A percentile compares a stretch with the other conserved stretches of the same genome.
Conservation (phyloP, 2,329 filamentous ascomycete species). For the Didymella segeticola region DNA sequence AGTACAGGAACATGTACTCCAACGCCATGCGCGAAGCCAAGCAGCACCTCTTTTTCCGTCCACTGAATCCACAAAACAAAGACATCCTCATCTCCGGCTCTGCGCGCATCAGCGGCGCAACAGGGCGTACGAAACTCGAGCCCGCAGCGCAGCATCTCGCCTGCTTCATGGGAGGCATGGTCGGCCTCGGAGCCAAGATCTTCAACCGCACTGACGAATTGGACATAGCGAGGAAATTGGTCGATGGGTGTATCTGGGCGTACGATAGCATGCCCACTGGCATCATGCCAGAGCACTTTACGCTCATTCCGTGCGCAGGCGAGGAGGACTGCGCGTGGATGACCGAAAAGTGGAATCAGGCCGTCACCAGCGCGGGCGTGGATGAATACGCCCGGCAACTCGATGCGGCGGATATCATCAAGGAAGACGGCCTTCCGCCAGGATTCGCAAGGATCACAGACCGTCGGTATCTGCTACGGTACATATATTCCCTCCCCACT, state of each 20-base stretch:
- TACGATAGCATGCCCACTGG: conserved; percentile 58
- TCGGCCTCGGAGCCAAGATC: conserved; percentile 60
- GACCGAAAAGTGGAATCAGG: conserved; percentile 52
- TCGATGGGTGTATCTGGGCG: conserved; percentile 64
- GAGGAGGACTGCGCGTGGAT: conserved; percentile 53
- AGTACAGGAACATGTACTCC: conserved; percentile 77
- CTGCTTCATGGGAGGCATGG: conserved; percentile 64
- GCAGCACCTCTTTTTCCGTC: conserved; percentile 77
- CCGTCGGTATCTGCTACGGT: conserved; percentile 52
- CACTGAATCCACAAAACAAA: conserved; percentile 70
- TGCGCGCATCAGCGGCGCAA: conserved; percentile 47
- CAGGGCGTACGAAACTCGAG: conserved; percentile 51
- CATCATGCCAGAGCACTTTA: conserved; percentile 62
- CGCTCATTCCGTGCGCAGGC: conserved; percentile 52
- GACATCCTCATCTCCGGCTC: conserved; percentile 79
- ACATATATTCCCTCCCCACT: conserved; percentile 2
- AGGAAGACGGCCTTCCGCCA: conserved; percentile 49
- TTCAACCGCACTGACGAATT: conserved; percentile 59
- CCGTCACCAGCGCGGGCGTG: conserved; percentile 36
- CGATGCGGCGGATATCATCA: conserved; percentile 41
- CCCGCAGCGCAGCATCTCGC: conserved; percentile 59
- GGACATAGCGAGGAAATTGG: conserved; percentile 58
- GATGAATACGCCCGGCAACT: conserved; percentile 16
- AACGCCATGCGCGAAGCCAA: conserved; percentile 71
- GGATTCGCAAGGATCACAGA: conserved; percentile 51